Conservation (phyloP, 23 red algal genomes). For the Gracilaria caudata region DNA sequence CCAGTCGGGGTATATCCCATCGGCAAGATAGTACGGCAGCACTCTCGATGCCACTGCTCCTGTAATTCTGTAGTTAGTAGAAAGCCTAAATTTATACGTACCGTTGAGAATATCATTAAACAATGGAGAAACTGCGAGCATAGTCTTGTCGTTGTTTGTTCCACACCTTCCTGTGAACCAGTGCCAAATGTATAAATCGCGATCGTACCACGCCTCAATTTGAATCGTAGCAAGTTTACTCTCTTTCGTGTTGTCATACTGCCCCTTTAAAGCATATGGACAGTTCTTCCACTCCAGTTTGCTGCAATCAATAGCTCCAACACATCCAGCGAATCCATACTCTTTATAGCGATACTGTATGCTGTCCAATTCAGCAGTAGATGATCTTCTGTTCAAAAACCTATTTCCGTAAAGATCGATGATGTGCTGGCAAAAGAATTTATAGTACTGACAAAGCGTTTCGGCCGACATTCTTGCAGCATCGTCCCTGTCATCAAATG, state of each 20-base stretch:
- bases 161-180: conserved; percentile 48
- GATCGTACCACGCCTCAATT: conserved; percentile 32
- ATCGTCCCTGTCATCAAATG: conserved; percentile 44
- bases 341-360: not conserved
- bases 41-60: not conserved
- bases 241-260: conserved; percentile 32
- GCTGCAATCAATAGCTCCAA: conserved; percentile 14
- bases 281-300: conserved; percentile 55
- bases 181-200: conserved; percentile 46
- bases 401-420: not conserved
- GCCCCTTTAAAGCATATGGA: conserved; percentile 13
- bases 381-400: conserved; percentile 30
- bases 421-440: not conserved
- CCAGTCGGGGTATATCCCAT: conserved; percentile 24
- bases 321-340: conserved; percentile 27
- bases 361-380: conserved; percentile 2
- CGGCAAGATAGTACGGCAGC: conserved; percentile 21
- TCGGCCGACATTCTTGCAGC: not conserved
- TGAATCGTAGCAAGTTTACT: conserved; percentile 33
- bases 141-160: conserved; percentile 41
- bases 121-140: conserved; percentile 20
- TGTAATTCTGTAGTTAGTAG: conserved; percentile 9
- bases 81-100: conserved; percentile 17
- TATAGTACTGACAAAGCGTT: conserved; percentile 7
- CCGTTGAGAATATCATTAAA: conserved; percentile 49